Percentiles rank a stretch among this genome's conserved stretches.
phyloP scores from a whole-genome alignment of 768 basidiomycete genomes.

The Rhodotorula graminis region DNA sequence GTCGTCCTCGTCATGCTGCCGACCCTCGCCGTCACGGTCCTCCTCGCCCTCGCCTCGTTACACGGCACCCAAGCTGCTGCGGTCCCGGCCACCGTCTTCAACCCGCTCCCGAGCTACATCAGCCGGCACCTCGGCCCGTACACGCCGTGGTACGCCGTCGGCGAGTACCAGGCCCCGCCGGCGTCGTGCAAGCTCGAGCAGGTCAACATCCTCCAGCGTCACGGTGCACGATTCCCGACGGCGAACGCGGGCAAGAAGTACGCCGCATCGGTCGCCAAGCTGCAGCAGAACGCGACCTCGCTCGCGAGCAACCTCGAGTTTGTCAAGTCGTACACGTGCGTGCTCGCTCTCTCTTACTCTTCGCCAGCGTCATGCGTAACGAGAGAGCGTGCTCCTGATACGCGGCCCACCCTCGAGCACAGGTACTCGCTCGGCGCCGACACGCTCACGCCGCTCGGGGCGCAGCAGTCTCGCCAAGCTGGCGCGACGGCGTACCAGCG shows the following conservation, averaged over 20 bases:
- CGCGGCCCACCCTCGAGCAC: too few species aligned
- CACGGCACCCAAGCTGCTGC: not conserved
- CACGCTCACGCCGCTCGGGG: constrained; percentile 68
- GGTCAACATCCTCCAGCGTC: constrained; percentile 57
- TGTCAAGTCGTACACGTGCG: constrained; percentile 44
- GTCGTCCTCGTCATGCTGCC: not conserved
- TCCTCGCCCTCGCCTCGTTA: not conserved
- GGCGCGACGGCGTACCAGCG: constrained; percentile 57
- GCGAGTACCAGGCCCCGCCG: constrained; percentile 53
- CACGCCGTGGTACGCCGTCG: constrained; percentile 58
- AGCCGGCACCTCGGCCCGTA: constrained; percentile 5
- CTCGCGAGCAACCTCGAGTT: constrained; percentile 57
- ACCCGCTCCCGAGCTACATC: not conserved
- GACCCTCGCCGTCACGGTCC: not conserved
- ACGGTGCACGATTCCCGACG: constrained; percentile 75
- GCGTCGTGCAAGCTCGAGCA: constrained; percentile 55
- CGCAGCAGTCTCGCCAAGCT: constrained; percentile 51
- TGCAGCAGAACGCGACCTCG: constrained; percentile 51
- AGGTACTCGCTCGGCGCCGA: constrained; percentile 58
- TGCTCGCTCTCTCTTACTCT: not conserved
- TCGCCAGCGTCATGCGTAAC: too few species aligned
- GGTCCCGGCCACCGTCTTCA: not conserved
- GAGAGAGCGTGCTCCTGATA: too few species aligned
- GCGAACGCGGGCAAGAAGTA: constrained; percentile 52
- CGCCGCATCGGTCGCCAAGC: constrained; percentile 54